Base-by-base conservation (phyloP, 352 stramenopile genomes). In the Globisporangium spinosum region DNA sequence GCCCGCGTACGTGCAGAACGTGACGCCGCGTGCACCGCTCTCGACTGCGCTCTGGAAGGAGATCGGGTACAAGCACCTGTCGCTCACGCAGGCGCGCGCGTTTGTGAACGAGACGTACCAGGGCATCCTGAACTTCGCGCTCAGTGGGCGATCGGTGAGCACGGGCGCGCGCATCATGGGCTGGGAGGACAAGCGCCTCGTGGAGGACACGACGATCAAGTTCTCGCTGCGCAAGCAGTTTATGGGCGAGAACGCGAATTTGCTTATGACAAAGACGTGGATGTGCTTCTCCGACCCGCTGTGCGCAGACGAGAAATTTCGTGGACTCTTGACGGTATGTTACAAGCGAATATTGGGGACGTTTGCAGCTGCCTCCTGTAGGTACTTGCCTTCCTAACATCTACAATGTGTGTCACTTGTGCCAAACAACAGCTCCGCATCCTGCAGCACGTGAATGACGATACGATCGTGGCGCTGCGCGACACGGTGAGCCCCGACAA, bases 171-270 rank as follows among this genome's bases (percentile, higher is more conserved):
- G 68, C 17, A 72, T 92, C 35, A 70, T 92, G 47, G 84, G 84
- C 6, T 92, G 84, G 84, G 74, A 90, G 58, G 84, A 92, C 68
- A 83, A 83, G 43, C 77, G 84, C 0, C 59, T 89, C 25, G 60
- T 86, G 32, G 80, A 89, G 35, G 74, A 68, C 20, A 79, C 82
- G 10, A 74, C 66, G 6, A 72, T 90, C 60, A 87, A 86, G 27
- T 92, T 92, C 55, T 89, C 84, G 35, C 65, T 92, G 34, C 75
- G 82, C 59, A 92, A 92, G 67, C 60, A 62, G 5, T 92, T 89
- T 58, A 56, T 67, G 8, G 72, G 76, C 32, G 67, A 72, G 13
- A 82, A 75, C 51, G 70, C 78, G 0, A 57, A 75, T 58, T 68
- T 77, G 10, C 62, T 92, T 1, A 87, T 90, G 82, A 73, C 71